phyloP scores from a whole-genome alignment of 1,284 basidiomycete genomes.

The Sanghuangporus weigelae region DNA sequence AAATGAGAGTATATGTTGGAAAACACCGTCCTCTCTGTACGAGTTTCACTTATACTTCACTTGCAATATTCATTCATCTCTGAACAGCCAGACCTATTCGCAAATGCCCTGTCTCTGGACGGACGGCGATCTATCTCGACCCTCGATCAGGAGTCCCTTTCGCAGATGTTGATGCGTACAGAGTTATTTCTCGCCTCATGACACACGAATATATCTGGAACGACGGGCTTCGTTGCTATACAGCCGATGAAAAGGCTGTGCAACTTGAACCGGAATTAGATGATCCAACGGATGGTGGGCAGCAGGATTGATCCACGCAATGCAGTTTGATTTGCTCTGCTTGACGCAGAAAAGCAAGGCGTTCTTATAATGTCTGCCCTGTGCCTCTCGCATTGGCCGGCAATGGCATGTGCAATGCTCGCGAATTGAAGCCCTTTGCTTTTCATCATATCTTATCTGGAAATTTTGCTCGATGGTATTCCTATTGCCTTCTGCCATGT shows the following conservation, averaged over 20 bases:
- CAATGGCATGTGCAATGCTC: too few relatives aligned
- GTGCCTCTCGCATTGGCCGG: too few relatives aligned
- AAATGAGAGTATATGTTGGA: constrained; percentile 53
- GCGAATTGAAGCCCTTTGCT: too few relatives aligned
- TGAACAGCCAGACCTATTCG: constrained; percentile 52
- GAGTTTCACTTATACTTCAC: constrained; percentile 22
- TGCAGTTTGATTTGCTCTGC: neutral
- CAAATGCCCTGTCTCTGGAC: constrained; percentile 61
- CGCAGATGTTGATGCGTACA: constrained; percentile 63
- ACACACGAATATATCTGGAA: constrained; percentile 65
- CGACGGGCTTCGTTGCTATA: constrained; percentile 50
- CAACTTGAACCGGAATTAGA: neutral
- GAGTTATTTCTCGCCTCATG: constrained; percentile 52
- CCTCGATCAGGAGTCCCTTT: constrained; percentile 75
- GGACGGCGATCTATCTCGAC: constrained; percentile 63
- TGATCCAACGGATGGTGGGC: neutral
- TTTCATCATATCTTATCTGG: neutral
- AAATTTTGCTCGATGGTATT: neutral
- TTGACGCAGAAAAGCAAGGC: too few relatives aligned
- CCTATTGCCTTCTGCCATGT: neutral
- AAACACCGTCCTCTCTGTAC: constrained; percentile 58
- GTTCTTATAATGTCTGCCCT: too few relatives aligned
- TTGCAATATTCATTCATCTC: neutral
- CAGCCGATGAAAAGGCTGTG: neutral
- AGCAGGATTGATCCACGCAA: neutral